A percentile compares a stretch with the other conserved stretches of the same genome.
Evolutionary conservation across 1,139 yeast genomes (phyloP).

Genomic region (Eremothecium gossypii): DNA sequence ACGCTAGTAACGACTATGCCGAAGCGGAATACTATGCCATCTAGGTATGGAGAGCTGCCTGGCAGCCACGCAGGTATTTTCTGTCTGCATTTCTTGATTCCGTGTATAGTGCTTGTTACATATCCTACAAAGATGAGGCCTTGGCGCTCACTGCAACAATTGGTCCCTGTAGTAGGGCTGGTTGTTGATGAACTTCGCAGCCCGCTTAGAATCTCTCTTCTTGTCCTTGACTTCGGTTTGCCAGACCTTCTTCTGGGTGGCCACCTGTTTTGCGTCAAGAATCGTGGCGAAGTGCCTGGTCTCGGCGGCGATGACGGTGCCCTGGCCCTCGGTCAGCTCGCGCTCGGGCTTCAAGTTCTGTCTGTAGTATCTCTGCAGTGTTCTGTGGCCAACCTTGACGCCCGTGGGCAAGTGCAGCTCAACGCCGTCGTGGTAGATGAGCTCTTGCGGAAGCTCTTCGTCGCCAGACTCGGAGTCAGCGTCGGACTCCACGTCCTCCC

Average conservation of each 20-base stretch:
- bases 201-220: slow-evolving; percentile 67
- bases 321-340: slow-evolving; percentile 77
- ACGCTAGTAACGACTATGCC: background rate
- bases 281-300: slow-evolving; percentile 58
- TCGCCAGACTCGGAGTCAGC: slow-evolving; percentile 44
- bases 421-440: slow-evolving; percentile 53
- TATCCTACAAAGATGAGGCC: background rate
- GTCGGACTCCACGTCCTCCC: slow-evolving; percentile 33
- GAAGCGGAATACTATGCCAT: no score
- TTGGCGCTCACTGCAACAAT: slow-evolving; percentile 52
- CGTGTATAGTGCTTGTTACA: slow-evolving; percentile 1
- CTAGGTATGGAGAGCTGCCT: no score
- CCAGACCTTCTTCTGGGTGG: slow-evolving; percentile 72
- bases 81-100: background rate
- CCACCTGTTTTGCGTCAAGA: slow-evolving; percentile 44
- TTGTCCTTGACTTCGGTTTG: slow-evolving; percentile 54
- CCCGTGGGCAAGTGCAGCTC: slow-evolving; percentile 86
- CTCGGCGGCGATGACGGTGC: slow-evolving; percentile 90
- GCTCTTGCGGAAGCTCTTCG: slow-evolving; percentile 38
- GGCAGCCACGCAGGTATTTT: no score
- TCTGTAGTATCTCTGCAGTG: slow-evolving; percentile 76
- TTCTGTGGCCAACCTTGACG: slow-evolving; percentile 79
- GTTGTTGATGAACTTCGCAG: slow-evolving; percentile 71
- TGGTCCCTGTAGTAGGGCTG: slow-evolving; percentile 92
- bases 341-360: slow-evolving; percentile 73